Evolutionary conservation across 1,139 yeast genomes (phyloP), one percentile per base, ranked within the genome.

Genomic region (Geotrichum bryndzae): DNA sequence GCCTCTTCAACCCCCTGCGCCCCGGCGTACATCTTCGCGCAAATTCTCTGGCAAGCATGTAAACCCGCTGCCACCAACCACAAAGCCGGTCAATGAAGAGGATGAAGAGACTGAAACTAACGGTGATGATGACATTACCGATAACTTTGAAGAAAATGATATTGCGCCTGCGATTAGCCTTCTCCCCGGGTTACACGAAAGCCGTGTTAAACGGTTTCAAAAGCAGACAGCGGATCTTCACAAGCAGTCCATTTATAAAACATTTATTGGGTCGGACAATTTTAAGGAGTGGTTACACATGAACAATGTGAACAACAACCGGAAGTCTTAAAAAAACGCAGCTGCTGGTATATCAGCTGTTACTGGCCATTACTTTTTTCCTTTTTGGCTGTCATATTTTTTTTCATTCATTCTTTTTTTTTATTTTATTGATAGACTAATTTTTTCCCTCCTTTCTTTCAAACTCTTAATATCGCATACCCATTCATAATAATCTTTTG

Each of bases 241-340:
- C 46, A 55, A 55, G 23, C 58, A 55, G 23, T 31, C 58, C n/a
- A 50, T 55, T 31, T 55, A 55, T 48, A 55, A 55, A 46, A 29
- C 58, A 23, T 55, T 55, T 50, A 48, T 55, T 13, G 48, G 48
- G 23, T 22, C 58, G 23, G 29, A 27, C 13, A 55, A 55, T 33
- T 55, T 55, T 33, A 10, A 23, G 53, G 51, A 45, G 46, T 55
- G 58, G 58, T 33, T 55, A 23, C 27, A 33, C 31, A 55, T 55
- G 58, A 55, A 55, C 29, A 55, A 55, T 50, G 57, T 54, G 46
- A 52, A 25, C 54, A 50, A 50, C 27, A 15, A 25, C 25, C 45
- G 45, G 7, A 38, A 38, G 5, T 2, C 18, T 11, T 38, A 13
- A 33, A 13, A 8, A 13, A 33, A 13, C 3, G 15, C 13, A 11